Evolutionary conservation across 2,329 filamentous ascomycete species (phyloP), one percentile per base, ranked within the genome.

Genomic region (Bipolaris gigantea): DNA sequence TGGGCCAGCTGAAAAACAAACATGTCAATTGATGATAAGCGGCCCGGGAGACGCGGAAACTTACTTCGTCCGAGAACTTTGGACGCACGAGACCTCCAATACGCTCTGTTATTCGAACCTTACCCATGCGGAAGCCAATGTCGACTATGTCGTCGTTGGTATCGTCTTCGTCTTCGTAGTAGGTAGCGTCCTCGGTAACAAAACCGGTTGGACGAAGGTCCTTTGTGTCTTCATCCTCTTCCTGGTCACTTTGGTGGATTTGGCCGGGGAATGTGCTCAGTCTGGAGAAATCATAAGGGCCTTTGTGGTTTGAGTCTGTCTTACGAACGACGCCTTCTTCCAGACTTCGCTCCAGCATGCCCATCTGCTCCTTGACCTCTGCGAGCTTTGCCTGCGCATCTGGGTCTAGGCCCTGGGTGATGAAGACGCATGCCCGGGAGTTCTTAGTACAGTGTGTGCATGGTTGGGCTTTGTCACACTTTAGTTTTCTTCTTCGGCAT

Each of bases 311-410:
- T 8, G 55, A 40, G 7, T 61, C 54, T 30, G 47, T 56, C 42
- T 75, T 78, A 50, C 81, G 80, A 15, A 83, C 85, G 27, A 89
- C 83, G 69, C 89, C 86, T 39, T 85, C 78, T 72, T 90, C 89
- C 5, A 91, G 78, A 50, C 86, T 83, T 48, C 85, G 80, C 74
- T 91, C 89, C 16, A 91, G 75, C 8, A 83, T 84, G 23, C 87
- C 88, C 73, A 91, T 89, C 73, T 88, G 87, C 71, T 92, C 89
- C 75, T 92, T 92, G 71, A 92, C 87, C 66, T 90, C 86, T 4
- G 86, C 88, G 49, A 92, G 79, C 63, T 86, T 86, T 62, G 86
- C 80, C 72, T 89, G 87, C 48, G 85, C 85, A 7, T 83, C 84
- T 56, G 87, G 81, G 70, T 91, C 88, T n/a, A 89, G 77, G 19